Base-by-base conservation (phyloP, 2,329 filamentous ascomycete species). In the Helicocarpus griseus region DNA sequence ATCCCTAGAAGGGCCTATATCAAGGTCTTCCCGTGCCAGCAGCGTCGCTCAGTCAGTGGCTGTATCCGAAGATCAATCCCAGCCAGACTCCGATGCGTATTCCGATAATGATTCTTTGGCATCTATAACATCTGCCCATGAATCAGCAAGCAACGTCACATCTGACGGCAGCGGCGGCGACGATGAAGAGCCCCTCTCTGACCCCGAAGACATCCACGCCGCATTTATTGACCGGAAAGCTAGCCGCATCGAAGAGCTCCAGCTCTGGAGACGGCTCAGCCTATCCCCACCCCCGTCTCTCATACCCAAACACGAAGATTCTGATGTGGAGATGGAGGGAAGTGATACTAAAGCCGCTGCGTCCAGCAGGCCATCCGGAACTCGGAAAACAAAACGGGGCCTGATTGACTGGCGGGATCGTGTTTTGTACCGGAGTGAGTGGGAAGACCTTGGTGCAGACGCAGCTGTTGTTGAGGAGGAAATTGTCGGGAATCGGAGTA, bases 391-490 rank as follows among this genome's bases (percentile, higher is more conserved):
- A 49, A 58, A 56, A 50, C 57, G 68, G 43, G 68, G 73, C 9
- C 50, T 69, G 8, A 58, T 65, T n/a, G 64, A 73, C 47, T 81
- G 78, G 78, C 70, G 74, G 48, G 66, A 67, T 24, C 66, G 63
- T 47, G 65, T 69, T 1, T 59, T 74, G 1, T 78, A 75, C 48
- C 69, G 66, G 43, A 67, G 71, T 17, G 68, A 73, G 29, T 81
- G 78, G 78, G 77, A 80, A 57, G 63, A 64, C n/a, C 67, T 65
- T 51, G 65, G 65, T 1, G 55, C 60, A 33, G 61, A 61, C 6
- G 52, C 58, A 1, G 47, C 59, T 9, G 57, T 66, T 19, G 43
- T 67, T 5, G 57, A 65, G 14, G 60, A 65, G 8, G 61, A 65
- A 1, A 50, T 70, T 43, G 54, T 53, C 21, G 56, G 59, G 40